Conservation (phyloP, 768 basidiomycete genomes). For the Trametes villosa region DNA sequence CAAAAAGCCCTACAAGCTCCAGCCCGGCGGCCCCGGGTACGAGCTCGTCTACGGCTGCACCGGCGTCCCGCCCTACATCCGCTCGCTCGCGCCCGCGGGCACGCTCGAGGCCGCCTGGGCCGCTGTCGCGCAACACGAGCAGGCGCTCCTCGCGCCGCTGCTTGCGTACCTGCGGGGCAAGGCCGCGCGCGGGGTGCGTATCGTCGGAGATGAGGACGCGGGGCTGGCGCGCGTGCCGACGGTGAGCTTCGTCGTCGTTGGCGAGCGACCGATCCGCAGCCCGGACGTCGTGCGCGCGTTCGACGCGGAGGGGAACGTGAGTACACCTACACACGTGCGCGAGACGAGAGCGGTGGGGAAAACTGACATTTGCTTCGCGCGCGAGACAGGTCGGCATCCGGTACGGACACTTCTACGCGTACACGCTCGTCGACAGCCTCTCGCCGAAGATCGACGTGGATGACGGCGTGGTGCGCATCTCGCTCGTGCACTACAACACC, state of each 20-base stretch:
- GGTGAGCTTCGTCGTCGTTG: conserved; percentile 71
- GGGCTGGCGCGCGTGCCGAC: conserved; percentile 62
- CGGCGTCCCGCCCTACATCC: conserved; percentile 64
- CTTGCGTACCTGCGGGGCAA: conserved; percentile 57
- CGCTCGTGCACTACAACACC: conserved; percentile 81
- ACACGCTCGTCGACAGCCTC: conserved; percentile 57
- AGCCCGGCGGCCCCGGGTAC: conserved; percentile 77
- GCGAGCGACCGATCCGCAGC: conserved; percentile 59
- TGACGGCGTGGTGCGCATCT: conserved; percentile 76
- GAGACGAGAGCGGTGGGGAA: too few species aligned
- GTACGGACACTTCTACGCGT: conserved; percentile 80
- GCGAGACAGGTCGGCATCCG: conserved; percentile 71
- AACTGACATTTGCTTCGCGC: too few species aligned
- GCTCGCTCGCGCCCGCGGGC: conserved; percentile 53
- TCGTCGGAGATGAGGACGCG: conserved; percentile 63
- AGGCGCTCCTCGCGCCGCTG: conserved; percentile 55
- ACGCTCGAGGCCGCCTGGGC: conserved; percentile 54
- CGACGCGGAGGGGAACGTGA: conserved; percentile 64
- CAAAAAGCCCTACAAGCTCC: conserved; percentile 59
- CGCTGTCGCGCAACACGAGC: conserved; percentile 66
- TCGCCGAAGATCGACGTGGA: conserved; percentile 59
- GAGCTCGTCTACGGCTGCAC: conserved; percentile 67
- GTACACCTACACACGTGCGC: too few species aligned
- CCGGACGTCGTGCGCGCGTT: conserved; percentile 65
- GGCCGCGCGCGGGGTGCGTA: conserved; percentile 59